Conservation (phyloP, 208 protist genomes). For the Leishmania aethiopica region DNA sequence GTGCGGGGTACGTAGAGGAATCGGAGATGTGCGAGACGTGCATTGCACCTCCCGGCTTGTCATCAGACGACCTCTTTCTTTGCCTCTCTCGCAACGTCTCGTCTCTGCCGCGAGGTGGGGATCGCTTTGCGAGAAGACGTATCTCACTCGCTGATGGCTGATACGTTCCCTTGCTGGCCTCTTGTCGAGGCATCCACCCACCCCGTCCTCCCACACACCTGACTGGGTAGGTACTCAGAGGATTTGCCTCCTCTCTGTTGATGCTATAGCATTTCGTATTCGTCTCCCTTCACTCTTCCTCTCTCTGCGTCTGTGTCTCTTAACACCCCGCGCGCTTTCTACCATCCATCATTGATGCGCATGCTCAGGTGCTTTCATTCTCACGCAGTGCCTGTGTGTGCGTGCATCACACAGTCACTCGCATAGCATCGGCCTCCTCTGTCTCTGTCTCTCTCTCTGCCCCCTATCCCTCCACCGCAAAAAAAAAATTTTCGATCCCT, state of each 20-base stretch:
- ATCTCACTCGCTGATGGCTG: background rate
- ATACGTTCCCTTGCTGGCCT: background rate
- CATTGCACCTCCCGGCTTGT: background rate
- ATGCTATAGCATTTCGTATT: background rate
- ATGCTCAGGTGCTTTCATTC: background rate
- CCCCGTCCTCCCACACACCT: background rate
- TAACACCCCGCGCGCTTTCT: background rate
- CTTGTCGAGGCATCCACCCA: background rate
- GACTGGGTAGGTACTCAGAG: no score
- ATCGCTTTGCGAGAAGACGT: background rate
- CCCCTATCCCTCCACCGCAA: background rate
- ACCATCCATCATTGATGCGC: background rate
- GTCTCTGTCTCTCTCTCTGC: no score
- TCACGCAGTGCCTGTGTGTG: background rate
- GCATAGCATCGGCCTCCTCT: background rate
- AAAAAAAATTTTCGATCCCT: background rate
- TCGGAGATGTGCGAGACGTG: background rate
- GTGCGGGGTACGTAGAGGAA: background rate
- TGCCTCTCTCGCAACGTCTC: background rate
- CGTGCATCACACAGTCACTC: background rate
- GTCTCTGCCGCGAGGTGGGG: no score
- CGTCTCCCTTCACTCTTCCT: background rate
- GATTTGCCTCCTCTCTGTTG: background rate
- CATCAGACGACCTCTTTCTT: background rate
- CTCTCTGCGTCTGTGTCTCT: background rate